These are phyloP conservation scores for Eimeria acervulina DNA, from an alignment of 169 alveolate species.

Conservation along the genomic window DNA sequence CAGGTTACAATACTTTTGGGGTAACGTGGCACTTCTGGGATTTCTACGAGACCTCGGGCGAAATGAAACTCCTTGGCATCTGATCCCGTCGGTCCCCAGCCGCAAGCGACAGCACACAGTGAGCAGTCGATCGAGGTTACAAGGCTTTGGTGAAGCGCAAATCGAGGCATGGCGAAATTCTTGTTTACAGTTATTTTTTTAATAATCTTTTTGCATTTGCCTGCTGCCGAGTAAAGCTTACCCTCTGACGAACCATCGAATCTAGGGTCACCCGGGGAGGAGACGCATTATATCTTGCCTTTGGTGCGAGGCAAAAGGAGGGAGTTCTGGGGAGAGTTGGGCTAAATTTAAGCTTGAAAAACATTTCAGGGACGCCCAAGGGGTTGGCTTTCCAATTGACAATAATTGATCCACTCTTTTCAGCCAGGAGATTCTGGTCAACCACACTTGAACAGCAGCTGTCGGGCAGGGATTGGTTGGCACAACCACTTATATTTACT, in stretches of 20 bases:
- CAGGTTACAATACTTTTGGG: neutral
- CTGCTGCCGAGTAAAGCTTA: neutral
- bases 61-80: neutral
- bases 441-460: neutral
- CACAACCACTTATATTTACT: neutral
- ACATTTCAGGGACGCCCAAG: neutral
- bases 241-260: neutral
- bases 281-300: neutral
- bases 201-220: neutral
- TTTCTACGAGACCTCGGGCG: neutral
- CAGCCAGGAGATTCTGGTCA: neutral
- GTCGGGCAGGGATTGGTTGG: neutral
- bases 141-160: neutral
- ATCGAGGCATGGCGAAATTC: neutral
- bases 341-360: neutral
- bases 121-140: constrained; percentile 1
- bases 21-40: neutral
- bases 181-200: neutral
- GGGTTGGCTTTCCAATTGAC: neutral
- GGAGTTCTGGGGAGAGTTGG: neutral
- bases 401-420: neutral
- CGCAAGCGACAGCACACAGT: neutral
- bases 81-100: constrained; percentile 36
- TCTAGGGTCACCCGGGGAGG: neutral
- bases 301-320: neutral